A percentile compares a stretch with the other conserved stretches of the same genome.
These are phyloP conservation scores for Globisporangium yorkense DNA, from an alignment of 352 stramenopile genomes.

Conservation along the genomic window DNA sequence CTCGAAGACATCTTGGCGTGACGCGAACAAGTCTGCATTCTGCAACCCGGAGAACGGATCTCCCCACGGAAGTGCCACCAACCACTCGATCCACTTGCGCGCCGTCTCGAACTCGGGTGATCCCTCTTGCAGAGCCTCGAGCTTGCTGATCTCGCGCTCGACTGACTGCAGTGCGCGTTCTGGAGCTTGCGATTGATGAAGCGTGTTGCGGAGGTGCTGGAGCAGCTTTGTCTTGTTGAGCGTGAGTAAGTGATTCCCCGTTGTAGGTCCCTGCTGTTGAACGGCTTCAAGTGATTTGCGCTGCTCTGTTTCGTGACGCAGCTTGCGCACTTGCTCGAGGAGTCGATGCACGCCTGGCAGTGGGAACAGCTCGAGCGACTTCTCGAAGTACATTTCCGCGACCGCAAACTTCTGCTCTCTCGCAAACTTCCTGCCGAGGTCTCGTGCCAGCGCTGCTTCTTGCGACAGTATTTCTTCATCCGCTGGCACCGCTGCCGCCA, in stretches of 20 bases:
- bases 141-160: conserved; percentile 40
- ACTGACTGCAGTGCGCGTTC: conserved; percentile 26
- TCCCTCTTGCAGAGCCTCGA: conserved; percentile 21
- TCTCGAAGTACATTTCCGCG: conserved; percentile 54
- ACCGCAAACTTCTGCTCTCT: conserved; percentile 35
- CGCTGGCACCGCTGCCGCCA: no score
- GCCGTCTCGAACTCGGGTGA: conserved; percentile 26
- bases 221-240: conserved; percentile 12
- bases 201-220: conserved; percentile 16
- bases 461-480: conserved; percentile 33
- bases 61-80: conserved; percentile 46
- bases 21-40: conserved; percentile 15
- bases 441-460: conserved; percentile 51
- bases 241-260: neutral
- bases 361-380: conserved; percentile 45
- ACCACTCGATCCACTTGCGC: conserved; percentile 56
- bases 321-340: conserved; percentile 23
- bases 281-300: neutral
- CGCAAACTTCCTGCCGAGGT: conserved; percentile 56
- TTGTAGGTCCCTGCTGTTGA: neutral
- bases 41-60: conserved; percentile 20
- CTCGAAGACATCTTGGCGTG: conserved; percentile 28
- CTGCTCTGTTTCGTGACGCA: conserved; percentile 10
- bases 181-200: conserved; percentile 17
- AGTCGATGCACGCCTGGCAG: conserved; percentile 49